Percentiles rank a stretch among this genome's conserved stretches.
Conservation (phyloP, 305 asterid genomes). For the Coffea humblotiana region DNA sequence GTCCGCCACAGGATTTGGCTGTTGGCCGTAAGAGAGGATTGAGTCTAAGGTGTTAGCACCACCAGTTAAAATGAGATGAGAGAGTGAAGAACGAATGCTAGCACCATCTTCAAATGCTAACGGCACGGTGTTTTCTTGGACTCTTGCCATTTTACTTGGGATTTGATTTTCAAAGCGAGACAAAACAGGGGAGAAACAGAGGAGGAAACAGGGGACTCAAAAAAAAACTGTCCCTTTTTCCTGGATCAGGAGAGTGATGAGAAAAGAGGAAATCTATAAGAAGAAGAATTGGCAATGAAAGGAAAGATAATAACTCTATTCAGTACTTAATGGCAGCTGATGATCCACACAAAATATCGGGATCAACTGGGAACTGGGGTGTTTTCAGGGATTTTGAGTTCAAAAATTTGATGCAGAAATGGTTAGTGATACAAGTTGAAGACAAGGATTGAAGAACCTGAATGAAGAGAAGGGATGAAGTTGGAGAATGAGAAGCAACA, state of each 20-base stretch:
- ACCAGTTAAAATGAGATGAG: slow-evolving; percentile 58
- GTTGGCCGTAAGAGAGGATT: slow-evolving; percentile 59
- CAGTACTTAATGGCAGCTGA: not conserved
- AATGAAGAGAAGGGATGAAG: slow-evolving; percentile 3
- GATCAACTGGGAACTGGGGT: not conserved
- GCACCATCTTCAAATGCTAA: slow-evolving; percentile 26
- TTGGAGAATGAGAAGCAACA: slow-evolving; percentile 2
- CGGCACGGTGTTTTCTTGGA: slow-evolving; percentile 30
- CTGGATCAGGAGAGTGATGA: not conserved
- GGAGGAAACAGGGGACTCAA: slow-evolving; percentile 42
- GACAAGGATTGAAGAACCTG: not conserved
- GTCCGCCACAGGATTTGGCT: slow-evolving; percentile 11
- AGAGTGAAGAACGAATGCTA: slow-evolving; percentile 48
- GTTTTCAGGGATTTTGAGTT: not conserved
- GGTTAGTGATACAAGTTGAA: not conserved
- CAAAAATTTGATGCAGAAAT: not conserved
- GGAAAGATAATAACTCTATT: not conserved
- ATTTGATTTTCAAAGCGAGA: not conserved
- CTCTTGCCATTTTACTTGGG: slow-evolving; percentile 31
- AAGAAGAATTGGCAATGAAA: not conserved
- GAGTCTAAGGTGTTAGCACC: slow-evolving; percentile 73
- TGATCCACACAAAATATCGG: slow-evolving; percentile 17
- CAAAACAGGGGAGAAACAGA: slow-evolving; percentile 17
- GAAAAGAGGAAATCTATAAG: not conserved
- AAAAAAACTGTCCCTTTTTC: slow-evolving; percentile 35